Conservation (phyloP, 2,329 filamentous ascomycete species). For the Epichloe festucae region DNA sequence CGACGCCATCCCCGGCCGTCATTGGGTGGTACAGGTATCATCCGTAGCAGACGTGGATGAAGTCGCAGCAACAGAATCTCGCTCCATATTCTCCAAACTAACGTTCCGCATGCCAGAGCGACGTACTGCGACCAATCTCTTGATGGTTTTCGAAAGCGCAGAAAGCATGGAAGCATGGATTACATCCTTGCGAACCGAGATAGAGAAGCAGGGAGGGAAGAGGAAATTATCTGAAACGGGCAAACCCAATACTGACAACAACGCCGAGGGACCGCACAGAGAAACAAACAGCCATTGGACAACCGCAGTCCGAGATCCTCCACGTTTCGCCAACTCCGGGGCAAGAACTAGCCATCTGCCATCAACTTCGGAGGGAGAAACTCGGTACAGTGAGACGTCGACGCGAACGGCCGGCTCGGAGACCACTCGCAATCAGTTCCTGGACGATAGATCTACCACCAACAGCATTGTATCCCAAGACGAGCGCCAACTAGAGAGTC, state of each 20-base stretch:
- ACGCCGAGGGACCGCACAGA: slow-evolving; percentile 19
- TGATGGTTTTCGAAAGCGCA: slow-evolving; percentile 60
- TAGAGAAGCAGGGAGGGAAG: slow-evolving; percentile 56
- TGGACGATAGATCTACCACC: slow-evolving; percentile 43
- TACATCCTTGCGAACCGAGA: slow-evolving; percentile 51
- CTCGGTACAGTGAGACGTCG: slow-evolving; percentile 7
- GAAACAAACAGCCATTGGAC: slow-evolving; percentile 32
- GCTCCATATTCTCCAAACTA: slow-evolving; percentile 53
- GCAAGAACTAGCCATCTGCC: background rate
- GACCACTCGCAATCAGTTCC: slow-evolving; percentile 25
- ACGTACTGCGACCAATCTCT: slow-evolving; percentile 46
- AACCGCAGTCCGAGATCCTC: slow-evolving; percentile 33
- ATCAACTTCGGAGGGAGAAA: background rate
- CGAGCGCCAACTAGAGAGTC: slow-evolving; percentile 41
- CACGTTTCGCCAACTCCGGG: slow-evolving; percentile 22
- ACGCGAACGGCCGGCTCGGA: slow-evolving; percentile 11
- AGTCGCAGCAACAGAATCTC: slow-evolving; percentile 33
- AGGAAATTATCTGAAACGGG: slow-evolving; percentile 49
- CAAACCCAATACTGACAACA: slow-evolving; percentile 31
- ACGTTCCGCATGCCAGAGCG: slow-evolving; percentile 42
- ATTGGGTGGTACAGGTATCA: slow-evolving; percentile 68
- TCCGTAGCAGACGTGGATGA: slow-evolving; percentile 50
- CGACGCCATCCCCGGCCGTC: slow-evolving; percentile 65
- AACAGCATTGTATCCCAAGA: slow-evolving; percentile 47
- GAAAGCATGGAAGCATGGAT: slow-evolving; percentile 71